phyloP scores from a whole-genome alignment of 1,284 basidiomycete genomes.

The Sporisorium exsertum region DNA sequence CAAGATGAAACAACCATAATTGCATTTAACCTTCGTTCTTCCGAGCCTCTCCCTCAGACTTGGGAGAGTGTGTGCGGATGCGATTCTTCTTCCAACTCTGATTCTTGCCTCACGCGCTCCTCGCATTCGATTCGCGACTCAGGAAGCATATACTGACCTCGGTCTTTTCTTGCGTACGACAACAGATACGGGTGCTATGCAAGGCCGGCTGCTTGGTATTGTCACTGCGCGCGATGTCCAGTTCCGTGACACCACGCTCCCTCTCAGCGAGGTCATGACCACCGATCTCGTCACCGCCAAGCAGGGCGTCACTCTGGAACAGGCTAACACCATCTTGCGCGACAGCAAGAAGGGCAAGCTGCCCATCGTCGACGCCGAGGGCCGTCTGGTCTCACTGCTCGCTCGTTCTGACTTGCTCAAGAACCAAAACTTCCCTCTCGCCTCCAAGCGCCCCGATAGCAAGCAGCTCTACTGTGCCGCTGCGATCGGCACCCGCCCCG shows the following conservation, averaged over 20 bases:
- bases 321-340: slow-evolving; percentile 94
- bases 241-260: slow-evolving; percentile 80
- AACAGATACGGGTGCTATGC: slow-evolving; percentile 87
- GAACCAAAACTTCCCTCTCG: slow-evolving; percentile 96
- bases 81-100: slow-evolving; percentile 71
- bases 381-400: slow-evolving; percentile 63
- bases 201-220: slow-evolving; percentile 91
- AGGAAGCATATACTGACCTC: slow-evolving; percentile 1
- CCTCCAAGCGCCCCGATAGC: slow-evolving; percentile 88
- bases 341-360: slow-evolving; percentile 98
- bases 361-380: slow-evolving; percentile 70
- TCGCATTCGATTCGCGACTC: neutral
- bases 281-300: slow-evolving; percentile 65
- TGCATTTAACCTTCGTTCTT: slow-evolving; percentile 84
- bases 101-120: slow-evolving; percentile 19
- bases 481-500: slow-evolving; percentile 92
- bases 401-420: slow-evolving; percentile 93
- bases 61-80: slow-evolving; percentile 79
- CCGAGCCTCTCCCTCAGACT: slow-evolving; percentile 77
- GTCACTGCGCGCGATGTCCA: slow-evolving; percentile 97
- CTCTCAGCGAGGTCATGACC: slow-evolving; percentile 92
- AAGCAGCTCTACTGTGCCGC: slow-evolving; percentile 98
- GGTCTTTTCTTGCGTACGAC: neutral
- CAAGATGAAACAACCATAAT: slow-evolving; percentile 48
- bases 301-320: slow-evolving; percentile 76